These are phyloP conservation scores for Diutina catenulata DNA, from an alignment of 1,139 yeast species.

Conservation along the genomic window DNA sequence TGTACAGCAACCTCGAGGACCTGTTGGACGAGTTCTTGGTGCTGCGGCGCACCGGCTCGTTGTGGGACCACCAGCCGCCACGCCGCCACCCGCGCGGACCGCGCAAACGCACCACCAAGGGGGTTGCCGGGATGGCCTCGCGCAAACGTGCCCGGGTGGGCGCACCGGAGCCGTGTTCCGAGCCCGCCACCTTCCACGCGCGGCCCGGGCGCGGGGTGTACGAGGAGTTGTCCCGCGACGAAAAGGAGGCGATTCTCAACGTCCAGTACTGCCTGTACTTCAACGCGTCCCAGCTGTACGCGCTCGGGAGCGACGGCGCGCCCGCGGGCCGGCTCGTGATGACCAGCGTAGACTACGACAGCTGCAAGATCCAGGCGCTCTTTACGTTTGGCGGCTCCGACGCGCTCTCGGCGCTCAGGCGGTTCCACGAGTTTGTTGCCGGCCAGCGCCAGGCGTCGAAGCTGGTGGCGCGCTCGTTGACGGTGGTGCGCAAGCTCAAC, in stretches of 20 bases:
- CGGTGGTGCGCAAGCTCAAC: background rate
- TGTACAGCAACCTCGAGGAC: slow-evolving; percentile 1
- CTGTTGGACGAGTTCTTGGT: background rate
- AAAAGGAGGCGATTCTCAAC: slow-evolving; percentile 2
- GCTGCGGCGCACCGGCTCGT: background rate
- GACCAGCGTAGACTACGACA: background rate
- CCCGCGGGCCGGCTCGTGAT: background rate
- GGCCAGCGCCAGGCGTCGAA: background rate
- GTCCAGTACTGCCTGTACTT: slow-evolving; percentile 4
- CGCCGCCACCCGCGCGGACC: too few relatives aligned
- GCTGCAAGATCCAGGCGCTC: background rate
- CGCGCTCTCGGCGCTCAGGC: background rate
- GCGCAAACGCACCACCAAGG: too few relatives aligned
- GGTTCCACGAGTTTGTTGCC: background rate
- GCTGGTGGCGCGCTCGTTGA: background rate
- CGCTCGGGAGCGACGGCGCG: background rate
- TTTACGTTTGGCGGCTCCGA: background rate
- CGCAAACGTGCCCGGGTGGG: too few relatives aligned
- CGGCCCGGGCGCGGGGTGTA: too few relatives aligned
- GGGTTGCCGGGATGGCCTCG: too few relatives aligned
- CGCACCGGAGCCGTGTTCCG: too few relatives aligned
- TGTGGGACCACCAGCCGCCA: background rate
- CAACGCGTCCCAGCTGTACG: background rate
- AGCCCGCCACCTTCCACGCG: too few relatives aligned
- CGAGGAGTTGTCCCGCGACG: background rate